Percentiles rank a stretch among this genome's conserved stretches.
Conservation (phyloP, 2,329 filamentous ascomycete genomes). For the Cordyceps fumosorosea region DNA sequence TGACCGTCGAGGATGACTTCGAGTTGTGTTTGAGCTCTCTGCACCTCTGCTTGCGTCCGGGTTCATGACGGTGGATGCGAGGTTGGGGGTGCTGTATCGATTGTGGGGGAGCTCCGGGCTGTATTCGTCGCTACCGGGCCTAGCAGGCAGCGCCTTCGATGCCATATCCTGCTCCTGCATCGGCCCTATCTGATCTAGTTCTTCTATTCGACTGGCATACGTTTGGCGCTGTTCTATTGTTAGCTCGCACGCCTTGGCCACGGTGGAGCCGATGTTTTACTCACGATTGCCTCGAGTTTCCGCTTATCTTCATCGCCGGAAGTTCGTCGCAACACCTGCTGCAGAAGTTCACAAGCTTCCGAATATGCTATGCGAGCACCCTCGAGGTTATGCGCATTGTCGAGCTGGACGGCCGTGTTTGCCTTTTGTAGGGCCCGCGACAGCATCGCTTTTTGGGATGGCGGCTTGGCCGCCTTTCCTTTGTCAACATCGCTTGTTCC, state of each 20-base stretch:
- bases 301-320: slow-evolving; percentile 78
- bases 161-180: slow-evolving; percentile 37
- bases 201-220: slow-evolving; percentile 83
- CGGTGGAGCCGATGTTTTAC: slow-evolving; percentile 27
- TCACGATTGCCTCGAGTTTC: slow-evolving; percentile 89
- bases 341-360: slow-evolving; percentile 82
- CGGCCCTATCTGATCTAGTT: slow-evolving; percentile 68
- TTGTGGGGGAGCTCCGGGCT: slow-evolving; percentile 15
- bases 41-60: not conserved
- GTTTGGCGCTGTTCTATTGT: slow-evolving; percentile 61
- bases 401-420: slow-evolving; percentile 88
- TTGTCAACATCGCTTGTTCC: slow-evolving; percentile 26
- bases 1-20: not conserved
- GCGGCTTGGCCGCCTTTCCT: slow-evolving; percentile 33
- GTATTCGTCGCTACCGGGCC: slow-evolving; percentile 49
- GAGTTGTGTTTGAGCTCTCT: not conserved
- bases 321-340: slow-evolving; percentile 81
- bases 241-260: not conserved
- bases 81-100: slow-evolving; percentile 7
- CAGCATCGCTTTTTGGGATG: slow-evolving; percentile 89
- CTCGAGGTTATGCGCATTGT: slow-evolving; percentile 93
- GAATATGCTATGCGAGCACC: slow-evolving; percentile 84
- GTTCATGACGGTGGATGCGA: not conserved
- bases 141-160: slow-evolving; percentile 70
- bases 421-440: slow-evolving; percentile 94